Conservation (phyloP, 805 yeast species). For the Tetrapisispora phaffii region DNA sequence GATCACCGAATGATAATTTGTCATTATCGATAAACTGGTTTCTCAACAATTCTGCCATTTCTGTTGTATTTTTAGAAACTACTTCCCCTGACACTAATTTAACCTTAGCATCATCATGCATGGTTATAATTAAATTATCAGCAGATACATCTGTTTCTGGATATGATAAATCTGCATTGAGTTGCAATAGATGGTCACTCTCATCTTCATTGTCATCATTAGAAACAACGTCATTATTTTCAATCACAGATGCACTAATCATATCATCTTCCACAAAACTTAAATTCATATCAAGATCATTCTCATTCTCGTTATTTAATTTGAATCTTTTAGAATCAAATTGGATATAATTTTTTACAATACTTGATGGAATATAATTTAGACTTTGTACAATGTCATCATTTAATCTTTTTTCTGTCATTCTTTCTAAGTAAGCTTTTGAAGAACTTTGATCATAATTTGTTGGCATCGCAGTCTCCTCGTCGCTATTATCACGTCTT, state of each 20-base stretch:
- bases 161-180: conserved; percentile 8
- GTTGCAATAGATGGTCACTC: conserved; percentile 10
- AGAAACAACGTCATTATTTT: conserved; percentile 2
- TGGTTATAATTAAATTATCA: background rate
- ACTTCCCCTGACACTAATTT: conserved; percentile 14
- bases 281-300: conserved; percentile 18
- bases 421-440: background rate
- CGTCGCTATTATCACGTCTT: conserved; percentile 7
- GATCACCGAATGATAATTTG: conserved; percentile 8
- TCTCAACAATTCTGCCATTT: conserved; percentile 23
- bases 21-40: conserved; percentile 11
- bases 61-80: conserved; percentile 21
- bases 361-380: conserved; percentile 13
- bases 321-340: conserved; percentile 18
- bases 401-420: conserved; percentile 16
- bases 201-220: conserved; percentile 8
- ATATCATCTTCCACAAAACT: conserved; percentile 15
- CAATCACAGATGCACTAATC: background rate
- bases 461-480: conserved; percentile 4
- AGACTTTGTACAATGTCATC: conserved; percentile 13
- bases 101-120: conserved; percentile 7
- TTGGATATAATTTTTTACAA: conserved; percentile 11
- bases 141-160: conserved; percentile 2
- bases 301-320: background rate
- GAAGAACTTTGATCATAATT: conserved; percentile 15